These are phyloP conservation scores for Rhodotorula sp. DNA, from an alignment of 1,284 basidiomycete species.

Conservation along the genomic window DNA sequence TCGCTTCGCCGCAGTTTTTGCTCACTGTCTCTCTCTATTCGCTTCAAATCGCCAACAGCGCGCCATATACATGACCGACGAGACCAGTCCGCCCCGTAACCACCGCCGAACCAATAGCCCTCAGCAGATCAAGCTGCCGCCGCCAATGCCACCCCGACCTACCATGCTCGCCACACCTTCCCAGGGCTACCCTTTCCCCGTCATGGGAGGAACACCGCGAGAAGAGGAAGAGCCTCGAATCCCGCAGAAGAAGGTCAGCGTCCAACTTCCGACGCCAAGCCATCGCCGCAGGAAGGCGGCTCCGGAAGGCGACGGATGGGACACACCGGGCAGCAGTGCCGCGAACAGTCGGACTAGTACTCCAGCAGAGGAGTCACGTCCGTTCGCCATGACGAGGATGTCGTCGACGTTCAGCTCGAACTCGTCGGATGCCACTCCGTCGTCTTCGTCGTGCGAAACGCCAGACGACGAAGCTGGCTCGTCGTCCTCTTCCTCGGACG, in stretches of 20 bases:
- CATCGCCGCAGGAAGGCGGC: not conserved
- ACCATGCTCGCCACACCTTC: slow-evolving; percentile 14
- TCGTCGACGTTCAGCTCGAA: slow-evolving; percentile 18
- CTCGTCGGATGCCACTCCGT: slow-evolving; percentile 4
- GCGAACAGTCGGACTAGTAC: not conserved
- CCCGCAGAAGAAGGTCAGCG: slow-evolving; percentile 1
- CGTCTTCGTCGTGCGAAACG: slow-evolving; percentile 9
- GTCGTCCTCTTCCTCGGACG: not conserved
- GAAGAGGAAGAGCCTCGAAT: not conserved
- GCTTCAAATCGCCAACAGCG: not conserved
- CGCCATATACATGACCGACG: not conserved
- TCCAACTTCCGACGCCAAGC: not conserved
- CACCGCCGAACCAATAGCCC: not conserved
- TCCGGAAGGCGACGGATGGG: slow-evolving; percentile 5
- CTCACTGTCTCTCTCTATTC: not conserved
- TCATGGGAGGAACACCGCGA: slow-evolving; percentile 3
- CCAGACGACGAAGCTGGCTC: slow-evolving; percentile 4
- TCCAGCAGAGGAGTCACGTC: not conserved
- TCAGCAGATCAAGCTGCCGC: not conserved
- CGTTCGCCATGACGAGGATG: not conserved
- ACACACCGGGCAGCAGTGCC: not conserved
- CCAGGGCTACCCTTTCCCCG: slow-evolving; percentile 28
- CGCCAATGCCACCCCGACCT: slow-evolving; percentile 3
- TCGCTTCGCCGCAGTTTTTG: not conserved
- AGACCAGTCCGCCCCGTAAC: not conserved